A percentile compares a stretch with the other conserved stretches of the same genome.
These are phyloP conservation scores for Begonia peltatifolia DNA, from an alignment of 306 rosid species.

Conservation along the genomic window DNA sequence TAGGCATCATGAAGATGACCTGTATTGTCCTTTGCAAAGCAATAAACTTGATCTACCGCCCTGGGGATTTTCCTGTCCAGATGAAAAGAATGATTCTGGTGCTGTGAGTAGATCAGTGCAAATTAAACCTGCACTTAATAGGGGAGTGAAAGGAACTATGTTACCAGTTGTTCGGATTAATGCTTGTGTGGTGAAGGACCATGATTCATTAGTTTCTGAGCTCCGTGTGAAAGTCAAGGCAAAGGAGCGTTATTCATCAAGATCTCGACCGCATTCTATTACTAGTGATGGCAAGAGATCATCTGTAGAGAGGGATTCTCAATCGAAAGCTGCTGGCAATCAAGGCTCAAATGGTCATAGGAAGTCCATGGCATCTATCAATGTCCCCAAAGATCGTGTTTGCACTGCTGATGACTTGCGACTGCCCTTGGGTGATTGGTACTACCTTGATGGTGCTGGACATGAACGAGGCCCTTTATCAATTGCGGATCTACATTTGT, in stretches of 20 bases:
- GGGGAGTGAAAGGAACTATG: slow-evolving; percentile 75
- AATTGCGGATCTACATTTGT: slow-evolving; percentile 62
- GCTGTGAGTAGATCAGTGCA: slow-evolving; percentile 29
- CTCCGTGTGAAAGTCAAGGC: slow-evolving; percentile 50
- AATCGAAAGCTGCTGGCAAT: slow-evolving; percentile 27
- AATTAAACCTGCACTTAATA: slow-evolving; percentile 34
- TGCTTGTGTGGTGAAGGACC: slow-evolving; percentile 87
- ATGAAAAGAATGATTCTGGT: slow-evolving; percentile 46
- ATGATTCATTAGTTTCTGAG: slow-evolving; percentile 71
- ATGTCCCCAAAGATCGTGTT: slow-evolving; percentile 49
- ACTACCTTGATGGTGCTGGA: slow-evolving; percentile 94
- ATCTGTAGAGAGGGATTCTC: slow-evolving; percentile 62
- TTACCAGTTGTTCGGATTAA: slow-evolving; percentile 88
- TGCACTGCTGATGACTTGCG: slow-evolving; percentile 58
- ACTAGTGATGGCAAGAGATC: slow-evolving; percentile 67
- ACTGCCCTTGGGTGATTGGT: slow-evolving; percentile 87
- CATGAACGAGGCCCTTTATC: slow-evolving; percentile 88
- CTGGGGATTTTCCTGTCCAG: slow-evolving; percentile 80
- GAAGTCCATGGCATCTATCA: slow-evolving; percentile 23
- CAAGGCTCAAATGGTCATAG: slow-evolving; percentile 32
- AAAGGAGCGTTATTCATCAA: slow-evolving; percentile 55
- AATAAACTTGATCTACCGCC: slow-evolving; percentile 78
- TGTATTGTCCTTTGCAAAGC: slow-evolving; percentile 72
- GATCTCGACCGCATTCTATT: slow-evolving; percentile 51
- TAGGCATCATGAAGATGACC: slow-evolving; percentile 79